Evolutionary conservation across 2,329 filamentous ascomycete genomes (phyloP).

Genomic region (Hirsutella thompsonii): DNA sequence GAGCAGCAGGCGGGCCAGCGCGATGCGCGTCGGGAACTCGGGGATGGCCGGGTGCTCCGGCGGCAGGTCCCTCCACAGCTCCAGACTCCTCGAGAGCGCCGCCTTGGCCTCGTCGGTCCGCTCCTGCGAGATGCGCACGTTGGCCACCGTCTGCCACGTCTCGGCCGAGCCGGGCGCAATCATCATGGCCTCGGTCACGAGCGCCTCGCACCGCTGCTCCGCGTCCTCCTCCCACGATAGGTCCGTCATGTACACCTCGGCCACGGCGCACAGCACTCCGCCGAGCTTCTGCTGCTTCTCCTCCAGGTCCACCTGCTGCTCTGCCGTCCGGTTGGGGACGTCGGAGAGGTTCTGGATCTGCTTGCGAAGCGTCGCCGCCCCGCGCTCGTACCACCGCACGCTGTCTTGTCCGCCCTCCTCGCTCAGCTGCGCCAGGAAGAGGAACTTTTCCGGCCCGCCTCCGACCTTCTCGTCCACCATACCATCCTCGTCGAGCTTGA

Average conservation of each 20-base stretch:
- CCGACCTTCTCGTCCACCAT: conserved; percentile 55
- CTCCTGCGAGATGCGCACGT: conserved; percentile 80
- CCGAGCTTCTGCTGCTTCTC: conserved; percentile 73
- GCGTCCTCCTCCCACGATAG: conserved; percentile 86
- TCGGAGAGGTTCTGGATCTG: conserved; percentile 55
- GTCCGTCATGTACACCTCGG: conserved; percentile 99
- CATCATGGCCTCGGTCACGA: conserved; percentile 82
- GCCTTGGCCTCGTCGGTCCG: conserved; percentile 66
- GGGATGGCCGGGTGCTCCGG: conserved; percentile 62
- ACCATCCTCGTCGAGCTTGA: conserved; percentile 65
- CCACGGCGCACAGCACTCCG: conserved; percentile 83
- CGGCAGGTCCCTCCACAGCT: conserved; percentile 69
- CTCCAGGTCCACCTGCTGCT: conserved; percentile 33
- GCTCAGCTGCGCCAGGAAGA: conserved; percentile 86
- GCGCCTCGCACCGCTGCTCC: conserved; percentile 72
- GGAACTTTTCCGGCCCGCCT: conserved; percentile 83
- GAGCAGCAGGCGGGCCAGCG: conserved; percentile 73
- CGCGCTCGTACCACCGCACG: conserved; percentile 55
- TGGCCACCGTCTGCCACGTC: conserved; percentile 90
- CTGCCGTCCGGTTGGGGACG: conserved; percentile 20
- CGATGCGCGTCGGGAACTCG: conserved; percentile 76
- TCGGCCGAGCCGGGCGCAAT: conserved; percentile 72
- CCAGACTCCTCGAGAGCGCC: conserved; percentile 67
- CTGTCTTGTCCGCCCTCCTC: conserved; percentile 55
- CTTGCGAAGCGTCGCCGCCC: conserved; percentile 57